A percentile compares a stretch with the other conserved stretches of the same genome.
Evolutionary conservation across 2,329 filamentous ascomycete genomes (phyloP).

Genomic region (Paraphaeosphaeria minitans): DNA sequence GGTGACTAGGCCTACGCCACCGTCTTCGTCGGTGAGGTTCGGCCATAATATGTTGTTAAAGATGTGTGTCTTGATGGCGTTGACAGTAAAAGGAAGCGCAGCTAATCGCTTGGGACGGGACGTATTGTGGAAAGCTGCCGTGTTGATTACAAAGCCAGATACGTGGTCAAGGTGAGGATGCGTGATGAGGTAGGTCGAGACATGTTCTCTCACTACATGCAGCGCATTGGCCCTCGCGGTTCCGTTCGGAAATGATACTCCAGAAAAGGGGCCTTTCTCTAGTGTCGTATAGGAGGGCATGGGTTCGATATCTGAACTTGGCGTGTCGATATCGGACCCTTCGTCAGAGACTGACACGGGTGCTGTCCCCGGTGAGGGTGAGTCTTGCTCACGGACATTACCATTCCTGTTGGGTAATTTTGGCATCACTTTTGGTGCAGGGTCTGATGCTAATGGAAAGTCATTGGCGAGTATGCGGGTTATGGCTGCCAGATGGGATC

Average conservation of each 20-base stretch:
- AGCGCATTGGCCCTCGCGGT: slow-evolving; percentile 78
- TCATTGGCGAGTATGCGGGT: slow-evolving; percentile 72
- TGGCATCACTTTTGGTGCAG: slow-evolving; percentile 16
- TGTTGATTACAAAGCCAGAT: slow-evolving; percentile 90
- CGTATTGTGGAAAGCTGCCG: slow-evolving; percentile 79
- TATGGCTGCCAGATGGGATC: slow-evolving; percentile 86
- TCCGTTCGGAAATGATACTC: slow-evolving; percentile 70
- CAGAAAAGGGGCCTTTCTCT: slow-evolving; percentile 74
- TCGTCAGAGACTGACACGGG: slow-evolving; percentile 30
- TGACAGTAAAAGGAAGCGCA: slow-evolving; percentile 84
- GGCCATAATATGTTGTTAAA: slow-evolving; percentile 99
- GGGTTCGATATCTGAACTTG: slow-evolving; percentile 31
- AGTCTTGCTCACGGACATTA: slow-evolving; percentile 20
- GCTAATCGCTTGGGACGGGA: slow-evolving; percentile 82
- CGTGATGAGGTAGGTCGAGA: slow-evolving; percentile 90
- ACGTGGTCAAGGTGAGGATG: slow-evolving; percentile 98
- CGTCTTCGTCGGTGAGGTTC: slow-evolving; percentile 94
- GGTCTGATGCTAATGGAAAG: slow-evolving; percentile 51
- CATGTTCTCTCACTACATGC: slow-evolving; percentile 75
- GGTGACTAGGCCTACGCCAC: slow-evolving; percentile 88
- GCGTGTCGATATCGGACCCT: slow-evolving; percentile 35
- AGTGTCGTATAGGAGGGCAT: slow-evolving; percentile 60
- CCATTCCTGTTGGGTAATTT: slow-evolving; percentile 24
- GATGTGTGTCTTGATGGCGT: slow-evolving; percentile 89
- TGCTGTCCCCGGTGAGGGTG: slow-evolving; percentile 33